Percentiles rank a stretch among this genome's conserved stretches.
phyloP scores from a whole-genome alignment of 371 early-diverging fungal genomes.

The Lichtheimia ornata region DNA sequence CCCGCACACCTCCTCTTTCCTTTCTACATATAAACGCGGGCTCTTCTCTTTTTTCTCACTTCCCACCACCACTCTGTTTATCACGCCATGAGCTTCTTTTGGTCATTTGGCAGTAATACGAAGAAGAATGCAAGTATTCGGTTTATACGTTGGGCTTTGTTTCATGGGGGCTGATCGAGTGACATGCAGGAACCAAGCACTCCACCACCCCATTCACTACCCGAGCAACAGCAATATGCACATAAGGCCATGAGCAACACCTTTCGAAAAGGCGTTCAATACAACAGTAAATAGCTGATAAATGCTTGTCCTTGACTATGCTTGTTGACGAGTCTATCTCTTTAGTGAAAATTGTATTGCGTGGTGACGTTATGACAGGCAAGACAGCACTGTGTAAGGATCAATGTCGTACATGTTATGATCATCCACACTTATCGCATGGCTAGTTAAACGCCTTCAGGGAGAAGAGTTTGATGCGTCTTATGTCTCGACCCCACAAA shows the following conservation, averaged over 20 bases:
- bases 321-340: background rate
- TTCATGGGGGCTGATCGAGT: background rate
- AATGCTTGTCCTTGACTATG: background rate
- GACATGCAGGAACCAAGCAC: conserved; percentile 16
- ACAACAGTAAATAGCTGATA: conserved; percentile 43
- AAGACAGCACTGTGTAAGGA: conserved; percentile 64
- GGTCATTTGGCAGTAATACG: conserved; percentile 35
- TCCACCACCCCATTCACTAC: conserved; percentile 11
- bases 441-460: conserved; percentile 60
- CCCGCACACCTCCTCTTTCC: background rate
- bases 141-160: background rate
- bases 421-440: background rate
- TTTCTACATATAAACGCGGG: too few species aligned
- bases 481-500: conserved; percentile 62
- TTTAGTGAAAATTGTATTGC: conserved; percentile 68
- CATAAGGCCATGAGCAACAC: conserved; percentile 49
- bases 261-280: conserved; percentile 57
- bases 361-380: conserved; percentile 70
- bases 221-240: conserved; percentile 21
- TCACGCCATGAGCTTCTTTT: conserved; percentile 36
- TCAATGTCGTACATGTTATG: background rate
- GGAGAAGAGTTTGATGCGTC: conserved; percentile 51
- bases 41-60: conserved; percentile 4
- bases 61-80: background rate
- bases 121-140: conserved; percentile 11